Percentiles rank a stretch among this genome's conserved stretches.
Conservation (phyloP, 108 stramenopile species). For the Cyclotella cryptica region DNA sequence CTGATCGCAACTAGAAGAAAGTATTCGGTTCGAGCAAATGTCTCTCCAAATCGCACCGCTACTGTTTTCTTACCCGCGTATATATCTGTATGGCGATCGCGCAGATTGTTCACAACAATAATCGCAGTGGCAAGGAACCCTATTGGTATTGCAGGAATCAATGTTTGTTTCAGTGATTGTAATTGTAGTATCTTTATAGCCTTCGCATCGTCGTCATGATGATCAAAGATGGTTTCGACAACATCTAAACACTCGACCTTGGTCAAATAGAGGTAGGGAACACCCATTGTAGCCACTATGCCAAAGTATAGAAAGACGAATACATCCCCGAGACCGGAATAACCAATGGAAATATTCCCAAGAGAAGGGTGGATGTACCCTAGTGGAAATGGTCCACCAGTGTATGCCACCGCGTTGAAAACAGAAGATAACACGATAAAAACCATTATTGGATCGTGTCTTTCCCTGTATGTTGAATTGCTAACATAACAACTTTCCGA, state of each 20-base stretch:
- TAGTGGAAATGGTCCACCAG: constrained; percentile 89
- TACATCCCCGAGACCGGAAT: constrained; percentile 87
- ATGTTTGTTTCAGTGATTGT: constrained; percentile 29
- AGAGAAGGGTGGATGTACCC: constrained; percentile 82
- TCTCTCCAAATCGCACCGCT: constrained; percentile 85
- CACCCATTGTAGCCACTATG: constrained; percentile 75
- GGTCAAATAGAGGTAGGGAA: constrained; percentile 68
- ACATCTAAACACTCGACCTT: constrained; percentile 17
- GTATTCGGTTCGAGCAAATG: constrained; percentile 75
- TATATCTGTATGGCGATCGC: constrained; percentile 87
- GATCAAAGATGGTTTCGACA: not conserved
- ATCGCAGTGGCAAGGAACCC: constrained; percentile 83
- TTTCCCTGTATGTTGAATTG: not conserved
- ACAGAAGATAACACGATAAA: constrained; percentile 64
- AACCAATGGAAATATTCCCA: constrained; percentile 78
- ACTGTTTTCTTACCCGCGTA: constrained; percentile 74
- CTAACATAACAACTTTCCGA: constrained; percentile 11
- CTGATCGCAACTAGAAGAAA: constrained; percentile 44
- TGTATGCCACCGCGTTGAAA: constrained; percentile 90
- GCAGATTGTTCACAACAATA: constrained; percentile 91
- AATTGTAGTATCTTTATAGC: not conserved
- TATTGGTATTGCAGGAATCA: constrained; percentile 60
- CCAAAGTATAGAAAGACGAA: constrained; percentile 94
- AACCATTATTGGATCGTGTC: constrained; percentile 38
- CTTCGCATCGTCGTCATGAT: constrained; percentile 3